Evolutionary conservation across 495 filamentous ascomycete genomes (phyloP).

Genomic region (Saxophila tyrrhenica): DNA sequence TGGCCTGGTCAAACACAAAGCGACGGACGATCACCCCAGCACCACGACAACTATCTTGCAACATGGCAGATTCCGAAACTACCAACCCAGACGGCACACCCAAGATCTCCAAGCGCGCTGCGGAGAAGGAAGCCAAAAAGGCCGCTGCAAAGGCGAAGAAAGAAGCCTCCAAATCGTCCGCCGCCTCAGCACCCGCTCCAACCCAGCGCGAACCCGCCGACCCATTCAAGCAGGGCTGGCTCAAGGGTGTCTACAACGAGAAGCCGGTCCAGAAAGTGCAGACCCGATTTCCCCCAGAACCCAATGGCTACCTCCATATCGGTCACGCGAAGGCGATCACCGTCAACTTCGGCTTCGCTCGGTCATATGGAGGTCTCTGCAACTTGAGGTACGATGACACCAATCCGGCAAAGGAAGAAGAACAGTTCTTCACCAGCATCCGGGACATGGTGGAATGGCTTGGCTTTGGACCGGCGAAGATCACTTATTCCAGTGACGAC

Average conservation of each 20-base stretch:
- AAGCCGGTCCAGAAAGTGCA: slow-evolving; percentile 52
- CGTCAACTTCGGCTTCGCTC: slow-evolving; percentile 92
- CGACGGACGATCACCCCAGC: neutral
- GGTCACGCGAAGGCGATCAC: slow-evolving; percentile 95
- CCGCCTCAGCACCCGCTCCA: slow-evolving; percentile 21
- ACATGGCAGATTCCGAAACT: slow-evolving; percentile 4
- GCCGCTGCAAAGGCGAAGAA: slow-evolving; percentile 24
- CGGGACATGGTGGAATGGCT: slow-evolving; percentile 35
- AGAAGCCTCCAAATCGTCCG: slow-evolving; percentile 20
- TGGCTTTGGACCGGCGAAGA: slow-evolving; percentile 39
- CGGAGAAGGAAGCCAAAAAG: slow-evolving; percentile 21
- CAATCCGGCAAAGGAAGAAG: slow-evolving; percentile 36
- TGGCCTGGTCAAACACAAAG: too few species aligned
- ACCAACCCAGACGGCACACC: slow-evolving; percentile 5
- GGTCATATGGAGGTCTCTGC: slow-evolving; percentile 67
- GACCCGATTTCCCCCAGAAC: slow-evolving; percentile 89
- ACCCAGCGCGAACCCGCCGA: slow-evolving; percentile 53
- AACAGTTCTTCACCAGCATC: slow-evolving; percentile 33
- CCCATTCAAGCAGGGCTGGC: slow-evolving; percentile 69
- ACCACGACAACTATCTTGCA: neutral
- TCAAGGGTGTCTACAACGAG: slow-evolving; percentile 69
- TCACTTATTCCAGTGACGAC: slow-evolving; percentile 75
- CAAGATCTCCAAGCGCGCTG: slow-evolving; percentile 25
- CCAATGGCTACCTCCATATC: slow-evolving; percentile 73
- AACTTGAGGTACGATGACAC: slow-evolving; percentile 38